Percentiles rank a stretch among this genome's conserved stretches.
phyloP scores from a whole-genome alignment of 1,139 yeast genomes.

The Ogataea hybrid region DNA sequence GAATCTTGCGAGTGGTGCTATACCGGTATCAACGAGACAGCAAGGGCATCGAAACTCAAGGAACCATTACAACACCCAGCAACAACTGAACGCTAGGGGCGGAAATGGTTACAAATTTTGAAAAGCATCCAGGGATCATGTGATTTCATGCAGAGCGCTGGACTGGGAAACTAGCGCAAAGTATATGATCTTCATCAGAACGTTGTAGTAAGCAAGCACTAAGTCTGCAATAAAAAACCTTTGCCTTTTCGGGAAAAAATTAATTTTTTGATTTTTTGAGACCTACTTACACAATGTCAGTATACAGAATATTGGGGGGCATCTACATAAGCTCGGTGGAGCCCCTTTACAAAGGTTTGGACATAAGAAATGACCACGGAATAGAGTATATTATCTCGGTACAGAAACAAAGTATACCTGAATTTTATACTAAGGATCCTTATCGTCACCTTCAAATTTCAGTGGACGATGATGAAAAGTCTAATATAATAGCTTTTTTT shows the following conservation, averaged over 20 bases:
- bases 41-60: conserved; percentile 12
- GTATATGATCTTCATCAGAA: no score
- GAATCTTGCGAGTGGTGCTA: conserved; percentile 6
- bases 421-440: conserved; percentile 40
- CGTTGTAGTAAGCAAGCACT: no score
- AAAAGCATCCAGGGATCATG: neutral
- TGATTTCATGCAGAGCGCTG: neutral
- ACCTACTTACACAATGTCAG: neutral
- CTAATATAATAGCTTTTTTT: conserved; percentile 63
- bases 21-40: conserved; percentile 17
- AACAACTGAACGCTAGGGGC: conserved; percentile 9
- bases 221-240: no score
- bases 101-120: conserved; percentile 8
- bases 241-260: neutral
- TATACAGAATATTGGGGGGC: conserved; percentile 58
- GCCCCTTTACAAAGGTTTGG: conserved; percentile 46
- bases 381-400: conserved; percentile 73
- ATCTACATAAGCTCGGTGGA: conserved; percentile 59
- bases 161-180: no score
- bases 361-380: conserved; percentile 42
- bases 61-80: conserved; percentile 9
- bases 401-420: conserved; percentile 61
- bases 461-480: conserved; percentile 63
- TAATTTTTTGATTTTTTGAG: neutral
- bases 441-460: conserved; percentile 63